Evolutionary conservation across 257 asterid species (phyloP).

Genomic region (Nemophila menziesii): DNA sequence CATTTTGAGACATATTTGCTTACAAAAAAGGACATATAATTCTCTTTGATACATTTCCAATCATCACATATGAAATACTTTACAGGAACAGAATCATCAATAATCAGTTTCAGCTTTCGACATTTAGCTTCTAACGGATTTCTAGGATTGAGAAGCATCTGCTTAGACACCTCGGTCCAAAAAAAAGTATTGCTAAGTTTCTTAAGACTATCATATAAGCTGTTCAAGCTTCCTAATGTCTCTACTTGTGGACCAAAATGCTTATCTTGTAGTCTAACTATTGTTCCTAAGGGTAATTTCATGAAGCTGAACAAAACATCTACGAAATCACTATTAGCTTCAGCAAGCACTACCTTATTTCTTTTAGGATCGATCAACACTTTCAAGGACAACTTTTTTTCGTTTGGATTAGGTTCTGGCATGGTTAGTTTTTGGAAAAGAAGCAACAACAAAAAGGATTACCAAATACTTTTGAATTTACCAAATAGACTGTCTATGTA

Average conservation of each 20-base stretch:
- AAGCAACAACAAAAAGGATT: too few species aligned
- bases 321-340: constrained; percentile 5
- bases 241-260: not conserved
- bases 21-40: not conserved
- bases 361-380: constrained; percentile 10
- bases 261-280: not conserved
- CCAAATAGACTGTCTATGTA: too few species aligned
- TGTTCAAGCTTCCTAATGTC: constrained; percentile 8
- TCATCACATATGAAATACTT: not conserved
- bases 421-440: not conserved
- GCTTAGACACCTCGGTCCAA: constrained; percentile 4
- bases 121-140: not conserved
- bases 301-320: too few species aligned
- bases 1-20: not conserved
- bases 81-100: constrained; percentile 1
- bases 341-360: constrained; percentile 14
- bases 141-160: constrained; percentile 8
- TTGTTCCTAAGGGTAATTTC: constrained; percentile 1
- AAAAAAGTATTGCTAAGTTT: not conserved
- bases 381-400: constrained; percentile 3
- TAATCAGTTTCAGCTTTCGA: constrained; percentile 4
- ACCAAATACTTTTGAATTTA: too few species aligned
- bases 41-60: not conserved
- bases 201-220: constrained; percentile 1
- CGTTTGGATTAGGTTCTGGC: not conserved